These are phyloP conservation scores for Coemansia sp. DNA, from an alignment of 192 early-diverging fungal species.

Conservation along the genomic window DNA sequence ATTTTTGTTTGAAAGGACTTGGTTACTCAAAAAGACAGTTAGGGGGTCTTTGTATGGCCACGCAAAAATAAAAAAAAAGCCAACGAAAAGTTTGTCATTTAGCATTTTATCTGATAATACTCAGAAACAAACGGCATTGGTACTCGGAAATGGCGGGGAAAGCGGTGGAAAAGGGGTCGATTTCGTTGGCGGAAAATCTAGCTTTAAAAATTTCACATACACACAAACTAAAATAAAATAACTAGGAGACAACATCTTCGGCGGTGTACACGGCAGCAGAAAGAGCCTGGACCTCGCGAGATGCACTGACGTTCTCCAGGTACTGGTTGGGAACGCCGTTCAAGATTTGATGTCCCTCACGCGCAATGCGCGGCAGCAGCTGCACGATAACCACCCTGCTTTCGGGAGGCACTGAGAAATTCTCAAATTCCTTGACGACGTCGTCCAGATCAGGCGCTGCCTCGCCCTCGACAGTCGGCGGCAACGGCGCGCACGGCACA, in stretches of 20 bases:
- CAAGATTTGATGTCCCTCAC: constrained; percentile 71
- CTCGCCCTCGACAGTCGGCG: constrained; percentile 48
- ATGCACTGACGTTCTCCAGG: constrained; percentile 67
- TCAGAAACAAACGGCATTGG: no score
- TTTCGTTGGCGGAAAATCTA: not conserved
- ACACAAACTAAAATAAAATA: constrained; percentile 2
- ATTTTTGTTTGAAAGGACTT: no score
- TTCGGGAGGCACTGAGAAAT: constrained; percentile 49
- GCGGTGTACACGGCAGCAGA: constrained; percentile 78
- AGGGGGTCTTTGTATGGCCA: no score
- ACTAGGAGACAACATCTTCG: constrained; percentile 46
- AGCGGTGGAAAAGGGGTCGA: no score
- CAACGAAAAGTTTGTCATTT: no score
- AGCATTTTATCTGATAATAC: no score
- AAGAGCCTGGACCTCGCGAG: constrained; percentile 75
- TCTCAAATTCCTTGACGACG: constrained; percentile 63
- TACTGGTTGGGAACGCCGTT: constrained; percentile 75
- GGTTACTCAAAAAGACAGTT: no score
- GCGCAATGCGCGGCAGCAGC: constrained; percentile 67
- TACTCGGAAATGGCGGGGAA: no score
- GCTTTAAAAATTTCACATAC: not conserved
- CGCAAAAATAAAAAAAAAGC: no score
- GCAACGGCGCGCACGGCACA: constrained; percentile 29
- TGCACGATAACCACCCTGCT: constrained; percentile 62
- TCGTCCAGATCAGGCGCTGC: constrained; percentile 45